Conservation (phyloP, 805 yeast genomes). For the Barnettozyma pratensis region DNA sequence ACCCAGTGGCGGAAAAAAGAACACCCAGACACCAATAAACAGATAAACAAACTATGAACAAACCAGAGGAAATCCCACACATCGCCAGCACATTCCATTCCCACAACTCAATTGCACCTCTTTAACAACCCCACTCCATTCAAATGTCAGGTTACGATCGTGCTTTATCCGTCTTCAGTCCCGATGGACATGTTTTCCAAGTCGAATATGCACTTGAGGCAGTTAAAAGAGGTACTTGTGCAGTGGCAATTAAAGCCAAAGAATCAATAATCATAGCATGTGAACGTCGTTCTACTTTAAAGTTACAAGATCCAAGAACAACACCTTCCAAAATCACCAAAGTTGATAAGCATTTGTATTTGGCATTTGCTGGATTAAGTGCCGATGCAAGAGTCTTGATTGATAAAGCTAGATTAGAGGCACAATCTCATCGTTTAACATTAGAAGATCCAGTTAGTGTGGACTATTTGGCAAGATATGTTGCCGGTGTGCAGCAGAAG, state of each 20-base stretch:
- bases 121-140: not conserved
- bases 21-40: no score
- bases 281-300: constrained; percentile 92
- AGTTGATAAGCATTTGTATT: constrained; percentile 82
- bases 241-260: constrained; percentile 92
- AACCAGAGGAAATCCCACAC: not conserved
- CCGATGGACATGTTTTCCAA: constrained; percentile 98
- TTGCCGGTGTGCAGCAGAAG: constrained; percentile 97
- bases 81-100: not conserved
- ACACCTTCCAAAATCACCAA: constrained; percentile 93
- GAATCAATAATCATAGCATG: constrained; percentile 91
- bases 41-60: not conserved
- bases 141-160: constrained; percentile 99
- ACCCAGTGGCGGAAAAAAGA: no score
- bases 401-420: constrained; percentile 94
- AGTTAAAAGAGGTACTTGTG: constrained; percentile 96
- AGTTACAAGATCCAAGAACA: constrained; percentile 92
- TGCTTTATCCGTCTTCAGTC: constrained; percentile 95
- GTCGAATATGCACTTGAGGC: constrained; percentile 98
- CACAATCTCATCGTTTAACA: constrained; percentile 91
- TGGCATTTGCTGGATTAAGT: constrained; percentile 95
- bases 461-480: constrained; percentile 87
- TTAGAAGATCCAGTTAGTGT: constrained; percentile 90
- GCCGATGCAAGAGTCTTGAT: constrained; percentile 97
- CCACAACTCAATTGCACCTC: no score